Base-by-base conservation (phyloP, 1,139 yeast species). In the Suhomyces maxii region DNA sequence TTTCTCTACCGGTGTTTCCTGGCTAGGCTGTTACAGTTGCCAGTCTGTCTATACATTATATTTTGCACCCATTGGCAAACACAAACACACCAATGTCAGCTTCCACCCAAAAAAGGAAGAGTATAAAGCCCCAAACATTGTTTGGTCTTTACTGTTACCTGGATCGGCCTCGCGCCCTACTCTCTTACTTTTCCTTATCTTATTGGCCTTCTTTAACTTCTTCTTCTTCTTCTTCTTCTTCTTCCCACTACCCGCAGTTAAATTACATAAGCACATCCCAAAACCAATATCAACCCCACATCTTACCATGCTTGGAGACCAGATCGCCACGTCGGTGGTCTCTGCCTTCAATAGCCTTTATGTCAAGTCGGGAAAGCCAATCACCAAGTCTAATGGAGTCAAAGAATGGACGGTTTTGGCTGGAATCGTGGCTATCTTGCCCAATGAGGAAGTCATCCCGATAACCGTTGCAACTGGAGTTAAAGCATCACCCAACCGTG, bases 361-460 rank as follows among this genome's bases (percentile, higher is more conserved):
- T 9, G 30, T 54, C 9, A 61, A 60, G 42, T 55, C 69, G 10
- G 83, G 87, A 0, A 86, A 82, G 58, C 95, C 96, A 0, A 57
- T 61, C 0, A 53, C 59, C 1, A 67, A 88, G 35, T 73, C 86
- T 3, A 85, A 87, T 60, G 90, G 89, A 0, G 69, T 71, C 0
- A 60, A 65, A 37, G 97, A 90, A 66, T 89, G 96, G 91, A 88
- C 97, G 0, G 89, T 89, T 0, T 56, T 90, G 25, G 89, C 96
- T 0, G 86, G 93, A 0, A 59, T 90, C 0, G 91, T 86, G 0
- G 81, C 80, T 0, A 49, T 77, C 5, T 57, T 65, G 37, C 46
- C 48, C 26, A 53, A 52, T 37, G 48, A 46, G 8, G 37, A 26
- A 30, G 14, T 73, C 3, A 50, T 59, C 8, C 69, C 82, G 7